These are phyloP conservation scores for Phanerochaete sordida DNA, from an alignment of 768 basidiomycete genomes.

Conservation along the genomic window DNA sequence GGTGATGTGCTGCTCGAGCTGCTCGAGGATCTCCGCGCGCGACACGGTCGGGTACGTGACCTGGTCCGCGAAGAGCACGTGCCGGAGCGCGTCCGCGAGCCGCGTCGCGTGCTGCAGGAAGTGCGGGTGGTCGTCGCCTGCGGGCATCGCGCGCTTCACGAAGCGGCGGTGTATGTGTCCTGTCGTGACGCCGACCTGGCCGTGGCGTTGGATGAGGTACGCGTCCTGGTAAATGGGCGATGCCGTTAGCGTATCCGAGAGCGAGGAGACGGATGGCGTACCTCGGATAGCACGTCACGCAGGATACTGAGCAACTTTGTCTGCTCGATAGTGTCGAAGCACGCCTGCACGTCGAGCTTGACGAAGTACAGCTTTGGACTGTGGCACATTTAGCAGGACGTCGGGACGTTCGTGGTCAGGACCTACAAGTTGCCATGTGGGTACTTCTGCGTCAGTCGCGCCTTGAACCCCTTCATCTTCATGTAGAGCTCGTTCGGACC, in stretches of 20 bases:
- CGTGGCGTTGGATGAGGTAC: slow-evolving; percentile 71
- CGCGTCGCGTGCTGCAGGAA: slow-evolving; percentile 47
- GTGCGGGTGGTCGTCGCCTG: slow-evolving; percentile 21
- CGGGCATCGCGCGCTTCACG: slow-evolving; percentile 60
- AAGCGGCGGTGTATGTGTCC: slow-evolving; percentile 57
- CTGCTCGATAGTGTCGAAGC: slow-evolving; percentile 96
- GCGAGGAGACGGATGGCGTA: slow-evolving; percentile 21
- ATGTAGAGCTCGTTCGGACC: slow-evolving; percentile 79
- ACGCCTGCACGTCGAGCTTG: slow-evolving; percentile 93
- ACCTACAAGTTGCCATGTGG: slow-evolving; percentile 48
- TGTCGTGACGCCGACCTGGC: slow-evolving; percentile 53
- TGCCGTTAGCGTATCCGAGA: not conserved
- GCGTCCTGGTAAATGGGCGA: slow-evolving; percentile 51
- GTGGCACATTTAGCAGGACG: not conserved
- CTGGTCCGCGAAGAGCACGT: slow-evolving; percentile 86
- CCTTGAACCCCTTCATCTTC: slow-evolving; percentile 70
- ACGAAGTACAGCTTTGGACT: slow-evolving; percentile 94
- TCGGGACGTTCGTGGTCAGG: not conserved
- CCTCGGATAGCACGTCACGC: slow-evolving; percentile 69
- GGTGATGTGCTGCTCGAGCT: slow-evolving; percentile 87
- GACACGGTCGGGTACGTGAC: slow-evolving; percentile 53
- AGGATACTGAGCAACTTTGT: slow-evolving; percentile 78
- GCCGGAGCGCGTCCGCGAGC: slow-evolving; percentile 61
- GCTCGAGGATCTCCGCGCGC: slow-evolving; percentile 57
- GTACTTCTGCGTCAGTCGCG: slow-evolving; percentile 31